Evolutionary conservation across 805 yeast genomes (phyloP).

Genomic region (Ogataea pilisensis): DNA sequence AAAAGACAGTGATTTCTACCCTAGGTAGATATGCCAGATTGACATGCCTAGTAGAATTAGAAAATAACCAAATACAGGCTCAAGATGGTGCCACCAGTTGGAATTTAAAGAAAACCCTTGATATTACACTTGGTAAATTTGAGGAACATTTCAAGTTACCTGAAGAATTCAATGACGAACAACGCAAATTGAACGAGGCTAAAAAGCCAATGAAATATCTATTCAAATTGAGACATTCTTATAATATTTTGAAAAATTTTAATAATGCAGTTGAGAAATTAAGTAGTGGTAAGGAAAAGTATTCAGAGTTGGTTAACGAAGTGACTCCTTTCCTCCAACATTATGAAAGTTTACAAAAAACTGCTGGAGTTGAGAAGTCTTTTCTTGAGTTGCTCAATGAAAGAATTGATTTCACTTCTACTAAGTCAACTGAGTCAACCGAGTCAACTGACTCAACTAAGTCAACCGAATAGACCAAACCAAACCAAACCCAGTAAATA

Average conservation of each 20-base stretch:
- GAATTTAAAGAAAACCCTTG: conserved; percentile 3
- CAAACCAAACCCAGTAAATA: too few relatives aligned
- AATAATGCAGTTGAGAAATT: conserved; percentile 9
- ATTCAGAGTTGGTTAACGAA: conserved; percentile 6
- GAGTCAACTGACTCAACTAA: too few relatives aligned
- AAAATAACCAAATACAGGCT: conserved; percentile 6
- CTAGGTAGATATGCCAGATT: conserved; percentile 7
- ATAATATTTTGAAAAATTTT: conserved; percentile 15
- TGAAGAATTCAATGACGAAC: not conserved
- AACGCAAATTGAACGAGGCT: conserved; percentile 2
- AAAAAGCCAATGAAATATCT: not conserved
- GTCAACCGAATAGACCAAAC: too few relatives aligned
- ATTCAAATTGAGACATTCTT: conserved; percentile 11
- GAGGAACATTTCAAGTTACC: not conserved
- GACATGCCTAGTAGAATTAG: conserved; percentile 11
- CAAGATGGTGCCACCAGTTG: conserved; percentile 1
- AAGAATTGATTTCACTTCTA: not conserved
- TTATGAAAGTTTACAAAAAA: not conserved
- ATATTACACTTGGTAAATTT: conserved; percentile 1
- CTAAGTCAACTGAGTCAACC: too few relatives aligned
- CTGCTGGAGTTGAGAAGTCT: not conserved
- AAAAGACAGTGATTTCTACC: not conserved
- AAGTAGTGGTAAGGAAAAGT: conserved; percentile 9
- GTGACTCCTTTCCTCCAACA: conserved; percentile 8
- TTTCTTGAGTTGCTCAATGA: not conserved